phyloP scores from a whole-genome alignment of 176 grass and related monocot genomes.

The Raddia guianensis region DNA sequence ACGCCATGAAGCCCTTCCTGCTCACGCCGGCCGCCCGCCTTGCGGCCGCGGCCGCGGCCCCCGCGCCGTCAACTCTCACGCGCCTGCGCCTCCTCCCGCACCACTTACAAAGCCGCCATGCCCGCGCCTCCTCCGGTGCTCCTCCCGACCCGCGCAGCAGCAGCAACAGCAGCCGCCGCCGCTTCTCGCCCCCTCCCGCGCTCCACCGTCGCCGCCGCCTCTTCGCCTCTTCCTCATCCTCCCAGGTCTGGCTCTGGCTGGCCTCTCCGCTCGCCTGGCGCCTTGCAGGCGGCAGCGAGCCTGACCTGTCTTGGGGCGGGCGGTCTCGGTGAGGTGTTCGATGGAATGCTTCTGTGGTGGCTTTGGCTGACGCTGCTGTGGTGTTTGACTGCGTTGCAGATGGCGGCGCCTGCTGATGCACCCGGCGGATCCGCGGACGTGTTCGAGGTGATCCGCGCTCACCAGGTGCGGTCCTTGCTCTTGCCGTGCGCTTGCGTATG shows the following conservation, averaged over 20 bases:
- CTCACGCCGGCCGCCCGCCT: slow-evolving; percentile 40
- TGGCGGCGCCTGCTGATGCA: slow-evolving; percentile 58
- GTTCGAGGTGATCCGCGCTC: slow-evolving; percentile 81
- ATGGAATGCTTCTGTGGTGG: neutral
- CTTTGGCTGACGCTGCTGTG: neutral
- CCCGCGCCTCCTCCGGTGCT: neutral
- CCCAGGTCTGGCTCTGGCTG: slow-evolving; percentile 39
- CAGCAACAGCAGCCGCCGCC: neutral
- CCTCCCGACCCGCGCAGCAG: neutral
- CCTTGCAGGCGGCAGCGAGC: too few relatives aligned
- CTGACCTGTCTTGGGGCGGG: too few relatives aligned
- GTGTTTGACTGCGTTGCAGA: slow-evolving; percentile 44
- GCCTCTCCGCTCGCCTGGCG: neutral
- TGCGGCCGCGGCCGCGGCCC: slow-evolving; percentile 6
- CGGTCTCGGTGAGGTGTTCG: slow-evolving; percentile 14
- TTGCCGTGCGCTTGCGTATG: neutral
- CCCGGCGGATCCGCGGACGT: slow-evolving; percentile 43
- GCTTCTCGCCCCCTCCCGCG: neutral
- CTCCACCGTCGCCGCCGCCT: slow-evolving; percentile 7
- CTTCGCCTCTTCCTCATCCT: slow-evolving; percentile 35
- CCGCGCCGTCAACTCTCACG: slow-evolving; percentile 51
- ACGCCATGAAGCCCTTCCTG: slow-evolving; percentile 53
- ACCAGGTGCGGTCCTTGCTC: slow-evolving; percentile 55
- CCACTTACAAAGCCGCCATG: slow-evolving; percentile 39
- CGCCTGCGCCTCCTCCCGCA: slow-evolving; percentile 42